Percentiles rank a stretch among this genome's conserved stretches.
phyloP scores from a whole-genome alignment of 2,329 filamentous ascomycete genomes.

The Daldinia sp. region DNA sequence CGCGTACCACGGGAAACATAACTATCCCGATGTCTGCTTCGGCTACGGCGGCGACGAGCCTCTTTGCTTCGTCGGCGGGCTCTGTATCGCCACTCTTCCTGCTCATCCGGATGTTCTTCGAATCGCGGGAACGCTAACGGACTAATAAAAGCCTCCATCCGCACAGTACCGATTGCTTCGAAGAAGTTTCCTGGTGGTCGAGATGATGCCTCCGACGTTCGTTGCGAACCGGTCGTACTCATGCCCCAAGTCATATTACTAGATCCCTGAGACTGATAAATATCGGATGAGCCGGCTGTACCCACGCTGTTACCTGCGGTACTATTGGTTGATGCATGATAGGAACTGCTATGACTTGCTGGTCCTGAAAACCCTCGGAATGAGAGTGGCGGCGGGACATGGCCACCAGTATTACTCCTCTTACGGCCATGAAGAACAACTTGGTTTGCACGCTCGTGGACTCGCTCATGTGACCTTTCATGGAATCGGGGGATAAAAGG shows the following conservation, averaged over 20 bases:
- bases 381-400: conserved; percentile 72
- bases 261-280: conserved; percentile 63
- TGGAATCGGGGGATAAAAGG: conserved; percentile 76
- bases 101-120: conserved; percentile 58
- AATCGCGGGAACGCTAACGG: conserved; percentile 62
- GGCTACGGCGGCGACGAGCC: conserved; percentile 59
- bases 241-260: conserved; percentile 55
- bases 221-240: conserved; percentile 55
- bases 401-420: conserved; percentile 86
- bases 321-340: conserved; percentile 62
- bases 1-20: conserved; percentile 56
- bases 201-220: conserved; percentile 65
- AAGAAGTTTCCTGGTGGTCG: conserved; percentile 71
- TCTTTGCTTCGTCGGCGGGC: conserved; percentile 65
- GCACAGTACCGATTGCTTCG: conserved; percentile 86
- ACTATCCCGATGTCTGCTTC: conserved; percentile 63
- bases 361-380: conserved; percentile 81
- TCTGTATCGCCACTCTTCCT: conserved; percentile 58
- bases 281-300: conserved; percentile 68
- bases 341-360: conserved; percentile 50
- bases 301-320: conserved; percentile 64
- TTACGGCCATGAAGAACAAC: conserved; percentile 75
- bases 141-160: conserved; percentile 96
- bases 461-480: conserved; percentile 58
- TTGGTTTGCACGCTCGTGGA: conserved; percentile 55